Evolutionary conservation across 176 grass and related monocot genomes (phyloP).

Genomic region (Oryza officinalis): DNA sequence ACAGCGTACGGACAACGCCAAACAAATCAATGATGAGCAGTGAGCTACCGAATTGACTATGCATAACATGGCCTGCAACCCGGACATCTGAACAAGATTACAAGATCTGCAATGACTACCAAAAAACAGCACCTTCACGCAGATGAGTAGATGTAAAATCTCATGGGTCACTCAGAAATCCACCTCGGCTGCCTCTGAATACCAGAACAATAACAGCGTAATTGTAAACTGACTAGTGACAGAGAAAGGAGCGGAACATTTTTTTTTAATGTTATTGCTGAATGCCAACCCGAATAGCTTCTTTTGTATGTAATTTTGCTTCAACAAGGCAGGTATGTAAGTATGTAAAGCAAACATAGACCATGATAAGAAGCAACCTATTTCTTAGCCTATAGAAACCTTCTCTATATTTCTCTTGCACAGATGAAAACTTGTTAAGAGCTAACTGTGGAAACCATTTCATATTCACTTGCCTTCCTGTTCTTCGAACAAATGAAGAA

Average conservation of each 20-base stretch:
- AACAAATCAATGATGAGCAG: background rate
- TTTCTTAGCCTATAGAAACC: constrained; percentile 10
- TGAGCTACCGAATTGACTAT: background rate
- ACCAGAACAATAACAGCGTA: background rate
- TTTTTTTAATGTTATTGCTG: background rate
- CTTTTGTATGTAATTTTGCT: constrained; percentile 29
- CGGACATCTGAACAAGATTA: background rate
- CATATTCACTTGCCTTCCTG: constrained; percentile 49
- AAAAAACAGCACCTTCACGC: background rate
- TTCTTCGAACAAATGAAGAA: constrained; percentile 58
- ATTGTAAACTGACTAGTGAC: background rate
- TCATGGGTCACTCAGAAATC: background rate
- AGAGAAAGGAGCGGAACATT: background rate
- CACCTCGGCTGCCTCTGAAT: background rate
- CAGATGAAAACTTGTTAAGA: constrained; percentile 34
- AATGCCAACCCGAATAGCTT: constrained; percentile 7
- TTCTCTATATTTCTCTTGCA: constrained; percentile 19
- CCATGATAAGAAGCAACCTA: background rate
- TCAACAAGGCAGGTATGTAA: background rate
- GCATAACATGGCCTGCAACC: background rate
- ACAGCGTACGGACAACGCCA: background rate
- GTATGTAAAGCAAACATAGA: constrained; percentile 10
- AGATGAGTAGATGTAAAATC: background rate
- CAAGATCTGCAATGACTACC: background rate
- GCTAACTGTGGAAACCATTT: constrained; percentile 55